Evolutionary conservation across 176 grass and related monocot species (phyloP).

Genomic region (Hyparrhenia diplandra): DNA sequence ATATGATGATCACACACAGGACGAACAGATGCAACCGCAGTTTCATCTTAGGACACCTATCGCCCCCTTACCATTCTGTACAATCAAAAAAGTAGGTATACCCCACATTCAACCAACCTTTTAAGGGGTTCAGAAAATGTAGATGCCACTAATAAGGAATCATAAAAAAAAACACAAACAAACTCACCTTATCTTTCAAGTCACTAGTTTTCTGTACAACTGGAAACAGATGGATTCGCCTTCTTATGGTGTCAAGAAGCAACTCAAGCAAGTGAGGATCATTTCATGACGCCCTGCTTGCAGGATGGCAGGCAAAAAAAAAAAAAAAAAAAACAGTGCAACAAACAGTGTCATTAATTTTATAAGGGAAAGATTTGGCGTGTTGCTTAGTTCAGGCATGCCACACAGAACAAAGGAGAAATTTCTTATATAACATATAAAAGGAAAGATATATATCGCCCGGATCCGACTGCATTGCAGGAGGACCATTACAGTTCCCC

Average conservation of each 20-base stretch:
- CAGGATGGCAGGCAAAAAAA: neutral
- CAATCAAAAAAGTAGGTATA: constrained; percentile 10
- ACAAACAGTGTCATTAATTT: neutral
- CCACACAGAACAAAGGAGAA: neutral
- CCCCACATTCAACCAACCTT: neutral
- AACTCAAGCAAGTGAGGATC: neutral
- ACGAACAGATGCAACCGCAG: constrained; percentile 47
- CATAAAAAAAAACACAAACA: neutral
- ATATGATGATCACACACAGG: constrained; percentile 48
- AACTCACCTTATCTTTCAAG: constrained; percentile 38
- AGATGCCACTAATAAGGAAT: neutral
- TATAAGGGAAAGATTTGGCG: neutral
- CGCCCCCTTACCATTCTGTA: constrained; percentile 37
- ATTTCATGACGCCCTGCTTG: constrained; percentile 3
- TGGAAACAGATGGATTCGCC: neutral
- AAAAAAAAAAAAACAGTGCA: neutral
- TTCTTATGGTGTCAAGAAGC: constrained; percentile 6
- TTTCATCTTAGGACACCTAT: constrained; percentile 56
- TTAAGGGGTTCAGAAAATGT: neutral
- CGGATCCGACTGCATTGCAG: neutral
- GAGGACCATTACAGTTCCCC: neutral
- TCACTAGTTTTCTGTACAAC: neutral
- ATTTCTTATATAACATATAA: neutral
- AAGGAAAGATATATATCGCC: neutral
- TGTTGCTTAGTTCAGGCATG: neutral